These are phyloP conservation scores for Pulchroboletus neoregius DNA, from an alignment of 1,284 basidiomycete species.

Conservation along the genomic window DNA sequence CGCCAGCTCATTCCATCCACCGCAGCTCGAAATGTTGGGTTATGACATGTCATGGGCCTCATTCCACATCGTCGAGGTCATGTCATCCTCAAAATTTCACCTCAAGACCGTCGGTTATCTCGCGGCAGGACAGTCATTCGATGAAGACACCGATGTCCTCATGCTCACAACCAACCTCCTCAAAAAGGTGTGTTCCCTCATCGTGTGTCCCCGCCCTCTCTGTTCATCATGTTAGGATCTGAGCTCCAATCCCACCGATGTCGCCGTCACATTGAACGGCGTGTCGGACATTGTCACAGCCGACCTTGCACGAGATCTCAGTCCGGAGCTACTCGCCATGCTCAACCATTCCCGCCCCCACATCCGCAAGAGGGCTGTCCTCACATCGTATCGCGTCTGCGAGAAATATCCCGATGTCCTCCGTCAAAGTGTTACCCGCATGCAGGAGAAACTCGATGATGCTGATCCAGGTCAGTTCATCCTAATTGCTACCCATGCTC, in stretches of 20 bases:
- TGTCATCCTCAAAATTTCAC: constrained; percentile 90
- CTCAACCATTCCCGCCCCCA: constrained; percentile 87
- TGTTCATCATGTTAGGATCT: constrained; percentile 61
- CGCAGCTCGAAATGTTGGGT: constrained; percentile 88
- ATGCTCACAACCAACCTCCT: constrained; percentile 97
- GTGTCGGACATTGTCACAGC: constrained; percentile 86
- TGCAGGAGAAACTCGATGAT: constrained; percentile 87
- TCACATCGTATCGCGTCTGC: constrained; percentile 77
- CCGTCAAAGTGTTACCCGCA: constrained; percentile 59
- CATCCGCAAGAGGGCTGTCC: constrained; percentile 86
- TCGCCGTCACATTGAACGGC: constrained; percentile 82
- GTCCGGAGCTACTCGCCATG: constrained; percentile 83
- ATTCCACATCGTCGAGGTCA: constrained; percentile 96
- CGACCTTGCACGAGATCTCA: constrained; percentile 86
- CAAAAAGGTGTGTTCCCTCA: constrained; percentile 74
- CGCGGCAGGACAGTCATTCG: constrained; percentile 90
- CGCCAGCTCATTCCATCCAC: constrained; percentile 15
- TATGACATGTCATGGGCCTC: constrained; percentile 89
- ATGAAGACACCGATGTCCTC: constrained; percentile 92
- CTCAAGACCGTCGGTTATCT: constrained; percentile 96
- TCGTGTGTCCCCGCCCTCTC: background rate
- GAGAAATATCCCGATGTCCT: constrained; percentile 77
- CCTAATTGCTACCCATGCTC: background rate
- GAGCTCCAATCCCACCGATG: constrained; percentile 70
- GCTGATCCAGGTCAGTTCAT: constrained; percentile 63